Evolutionary conservation across 2,329 filamentous ascomycete species (phyloP), one percentile per base, ranked within the genome.

Genomic region (Aotearoamyces nothofagi): DNA sequence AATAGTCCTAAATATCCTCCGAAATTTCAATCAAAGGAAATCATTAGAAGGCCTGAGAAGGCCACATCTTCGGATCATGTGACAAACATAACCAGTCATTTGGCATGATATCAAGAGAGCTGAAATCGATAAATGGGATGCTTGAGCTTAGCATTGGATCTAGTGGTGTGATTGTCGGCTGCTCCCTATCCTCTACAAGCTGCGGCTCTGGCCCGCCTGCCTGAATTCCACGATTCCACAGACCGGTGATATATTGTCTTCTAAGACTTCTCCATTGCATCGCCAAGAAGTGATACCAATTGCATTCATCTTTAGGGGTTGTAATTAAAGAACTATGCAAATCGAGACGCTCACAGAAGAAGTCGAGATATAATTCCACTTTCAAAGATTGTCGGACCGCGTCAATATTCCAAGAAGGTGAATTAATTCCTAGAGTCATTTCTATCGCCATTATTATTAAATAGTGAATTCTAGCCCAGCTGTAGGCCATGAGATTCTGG

Each of bases 381-480:
- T 28, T 29, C 11, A 33, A 13, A 5, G 24, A 23, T 5, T 9
- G 11, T 15, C 27, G 26, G 10, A 33, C 31, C 14, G 27, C 17
- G 12, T 30, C 27, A 14, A 33, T 19, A 10, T 9, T 17, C 31
- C 31, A 33, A 7, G 31, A 30, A 10, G 31, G 31, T 5, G 26
- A 33, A 8, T 15, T 8, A 17, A 33, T 30, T 5, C 27, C 27
- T 6, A 33, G 17, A 8, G 26, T 33, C 9, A 33, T 20, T 17
- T 33, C 27, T 5, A 33, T 24, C 5, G 27, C 31, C 5, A 33
- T 26, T 11, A 16, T 33, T 3, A 33, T 17, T 5, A 20, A 30
- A 27, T 33, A 33, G 24, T 33, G 27, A 16, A 33, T 22, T 8
- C 31, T 20, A 3, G 27, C 27, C 31, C 31, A 33, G 17, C 20